These are phyloP conservation scores for Lecanicillium sp. DNA, from an alignment of 2,329 filamentous ascomycete genomes.

Conservation along the genomic window DNA sequence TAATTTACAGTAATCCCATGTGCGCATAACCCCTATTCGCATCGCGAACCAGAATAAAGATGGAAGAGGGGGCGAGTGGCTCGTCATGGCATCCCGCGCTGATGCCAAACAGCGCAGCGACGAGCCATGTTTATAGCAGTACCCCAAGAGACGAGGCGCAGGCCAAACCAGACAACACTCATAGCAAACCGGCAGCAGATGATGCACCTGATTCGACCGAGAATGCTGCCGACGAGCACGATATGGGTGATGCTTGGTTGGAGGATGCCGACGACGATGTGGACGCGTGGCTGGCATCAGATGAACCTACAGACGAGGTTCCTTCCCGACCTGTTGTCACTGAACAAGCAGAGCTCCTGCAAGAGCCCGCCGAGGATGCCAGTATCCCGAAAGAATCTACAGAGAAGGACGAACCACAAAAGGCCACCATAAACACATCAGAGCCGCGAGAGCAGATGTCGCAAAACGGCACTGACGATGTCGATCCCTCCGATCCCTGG, in stretches of 20 bases:
- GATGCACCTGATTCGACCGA: not conserved
- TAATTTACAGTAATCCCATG: conserved; percentile 7
- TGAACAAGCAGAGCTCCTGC: too few relatives aligned
- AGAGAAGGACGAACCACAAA: too few relatives aligned
- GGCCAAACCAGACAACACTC: not conserved
- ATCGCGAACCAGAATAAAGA: conserved; percentile 17
- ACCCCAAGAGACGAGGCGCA: conserved; percentile 12
- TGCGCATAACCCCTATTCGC: conserved; percentile 4
- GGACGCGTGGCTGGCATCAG: conserved; percentile 14
- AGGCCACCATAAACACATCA: too few relatives aligned
- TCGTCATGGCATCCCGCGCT: conserved; percentile 34
- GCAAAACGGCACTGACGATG: too few relatives aligned
- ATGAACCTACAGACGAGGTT: not conserved
- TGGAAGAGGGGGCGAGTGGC: conserved; percentile 28
- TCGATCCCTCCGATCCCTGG: not conserved
- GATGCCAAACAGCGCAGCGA: conserved; percentile 25
- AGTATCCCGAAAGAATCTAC: too few relatives aligned
- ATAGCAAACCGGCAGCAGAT: too few relatives aligned
- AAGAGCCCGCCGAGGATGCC: too few relatives aligned
- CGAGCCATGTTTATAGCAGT: too few relatives aligned
- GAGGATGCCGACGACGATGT: conserved; percentile 15
- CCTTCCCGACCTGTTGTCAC: too few relatives aligned
- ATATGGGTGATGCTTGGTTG: conserved; percentile 8
- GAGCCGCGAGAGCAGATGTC: too few relatives aligned
- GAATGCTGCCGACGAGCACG: conserved; percentile 3